phyloP scores from a whole-genome alignment of 2,329 filamentous ascomycete genomes.

The Shiraia bambusicola region DNA sequence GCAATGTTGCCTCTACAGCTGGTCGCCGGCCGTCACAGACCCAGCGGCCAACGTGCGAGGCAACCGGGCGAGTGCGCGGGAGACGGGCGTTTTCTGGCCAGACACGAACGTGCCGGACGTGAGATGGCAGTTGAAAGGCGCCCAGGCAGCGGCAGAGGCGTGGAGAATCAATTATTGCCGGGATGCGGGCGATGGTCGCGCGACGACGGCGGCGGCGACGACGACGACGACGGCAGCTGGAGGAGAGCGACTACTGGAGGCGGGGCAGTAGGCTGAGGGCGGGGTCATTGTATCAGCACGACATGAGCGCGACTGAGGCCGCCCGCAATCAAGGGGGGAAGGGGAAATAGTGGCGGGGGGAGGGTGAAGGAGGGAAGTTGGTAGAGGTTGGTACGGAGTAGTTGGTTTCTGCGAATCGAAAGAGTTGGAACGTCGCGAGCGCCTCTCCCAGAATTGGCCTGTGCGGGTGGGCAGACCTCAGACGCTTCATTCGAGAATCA shows the following conservation, averaged over 20 bases:
- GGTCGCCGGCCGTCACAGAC: conserved; percentile 40
- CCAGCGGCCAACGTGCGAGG: conserved; percentile 44
- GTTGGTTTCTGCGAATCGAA: conserved; percentile 12
- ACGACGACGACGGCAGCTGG: conserved; percentile 11
- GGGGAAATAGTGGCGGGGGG: conserved; percentile 9
- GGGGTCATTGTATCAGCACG: conserved; percentile 40
- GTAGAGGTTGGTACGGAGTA: conserved; percentile 4
- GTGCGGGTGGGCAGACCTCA: conserved; percentile 5
- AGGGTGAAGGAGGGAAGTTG: conserved; percentile 9
- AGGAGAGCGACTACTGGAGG: conserved; percentile 16
- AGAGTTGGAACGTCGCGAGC: conserved; percentile 18
- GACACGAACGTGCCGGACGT: conserved; percentile 1
- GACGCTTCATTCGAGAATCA: not conserved
- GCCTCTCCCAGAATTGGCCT: conserved; percentile 10
- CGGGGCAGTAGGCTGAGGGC: conserved; percentile 22
- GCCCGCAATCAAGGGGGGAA: conserved; percentile 15
- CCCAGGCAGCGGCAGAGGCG: conserved; percentile 13
- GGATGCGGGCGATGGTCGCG: conserved; percentile 31
- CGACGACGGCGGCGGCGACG: conserved; percentile 21
- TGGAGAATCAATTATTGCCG: conserved; percentile 34
- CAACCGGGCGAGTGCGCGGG: conserved; percentile 24
- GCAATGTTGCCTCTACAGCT: conserved; percentile 43
- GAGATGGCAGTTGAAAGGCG: conserved; percentile 11
- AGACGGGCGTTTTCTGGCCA: conserved; percentile 4
- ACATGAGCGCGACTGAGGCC: conserved; percentile 38